Evolutionary conservation across 306 rosid genomes (phyloP).

Genomic region (Cucurbita maxima): DNA sequence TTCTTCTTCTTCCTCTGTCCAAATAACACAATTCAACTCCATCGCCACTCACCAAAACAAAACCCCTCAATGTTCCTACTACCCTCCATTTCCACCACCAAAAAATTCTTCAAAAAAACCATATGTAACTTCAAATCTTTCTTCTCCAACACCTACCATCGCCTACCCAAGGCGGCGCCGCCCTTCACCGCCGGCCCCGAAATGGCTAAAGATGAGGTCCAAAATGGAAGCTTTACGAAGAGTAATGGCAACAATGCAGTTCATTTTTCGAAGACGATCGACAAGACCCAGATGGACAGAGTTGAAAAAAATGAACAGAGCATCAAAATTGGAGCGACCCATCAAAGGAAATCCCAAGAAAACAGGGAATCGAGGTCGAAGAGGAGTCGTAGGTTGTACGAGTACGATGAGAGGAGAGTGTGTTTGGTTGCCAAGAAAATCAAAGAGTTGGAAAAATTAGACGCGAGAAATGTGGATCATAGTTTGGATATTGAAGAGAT

Average conservation of each 20-base stretch:
- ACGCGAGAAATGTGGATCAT: constrained; percentile 55
- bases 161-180: constrained; percentile 55
- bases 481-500: constrained; percentile 73
- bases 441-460: constrained; percentile 67
- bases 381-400: neutral
- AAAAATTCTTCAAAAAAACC: constrained; percentile 59
- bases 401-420: constrained; percentile 10
- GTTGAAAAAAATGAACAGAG: constrained; percentile 8
- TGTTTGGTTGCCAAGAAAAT: constrained; percentile 47
- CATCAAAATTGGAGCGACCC: constrained; percentile 5
- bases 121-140: constrained; percentile 49
- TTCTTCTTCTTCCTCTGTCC: neutral
- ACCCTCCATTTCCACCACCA: constrained; percentile 53
- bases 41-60: neutral
- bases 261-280: neutral
- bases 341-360: constrained; percentile 17
- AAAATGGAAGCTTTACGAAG: neutral
- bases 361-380: neutral
- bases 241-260: neutral
- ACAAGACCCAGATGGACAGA: constrained; percentile 2
- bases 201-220: neutral
- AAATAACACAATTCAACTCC: neutral
- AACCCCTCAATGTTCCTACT: constrained; percentile 41
- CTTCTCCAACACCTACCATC: constrained; percentile 43
- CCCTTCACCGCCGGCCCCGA: neutral